These are phyloP conservation scores for Sergeia podlipaevii DNA, from an alignment of 208 protist genomes.

Conservation along the genomic window DNA sequence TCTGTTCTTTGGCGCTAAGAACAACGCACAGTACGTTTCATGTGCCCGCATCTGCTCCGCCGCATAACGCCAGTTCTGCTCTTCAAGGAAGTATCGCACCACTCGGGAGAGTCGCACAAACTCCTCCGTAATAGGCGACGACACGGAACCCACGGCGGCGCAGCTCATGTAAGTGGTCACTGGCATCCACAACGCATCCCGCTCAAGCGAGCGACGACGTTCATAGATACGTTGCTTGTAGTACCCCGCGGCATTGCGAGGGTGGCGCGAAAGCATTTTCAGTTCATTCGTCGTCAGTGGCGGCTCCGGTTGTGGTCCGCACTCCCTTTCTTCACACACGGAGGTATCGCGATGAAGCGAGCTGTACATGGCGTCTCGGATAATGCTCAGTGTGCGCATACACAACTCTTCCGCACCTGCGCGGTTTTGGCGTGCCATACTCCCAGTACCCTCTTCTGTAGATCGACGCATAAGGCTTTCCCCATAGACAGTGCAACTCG, in stretches of 20 bases:
- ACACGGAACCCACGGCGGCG: neutral
- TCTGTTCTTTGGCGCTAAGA: neutral
- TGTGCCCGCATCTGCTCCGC: neutral
- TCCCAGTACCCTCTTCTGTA: no score
- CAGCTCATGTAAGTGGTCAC: conserved; percentile 3
- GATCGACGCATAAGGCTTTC: no score
- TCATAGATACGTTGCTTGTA: conserved; percentile 1
- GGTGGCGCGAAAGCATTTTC: conserved; percentile 1
- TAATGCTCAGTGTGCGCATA: neutral
- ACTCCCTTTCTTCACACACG: conserved; percentile 5
- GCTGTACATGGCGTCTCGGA: neutral
- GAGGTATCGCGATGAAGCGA: neutral
- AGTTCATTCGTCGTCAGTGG: conserved; percentile 7
- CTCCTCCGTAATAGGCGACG: neutral
- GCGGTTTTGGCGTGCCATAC: no score
- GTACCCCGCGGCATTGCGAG: neutral
- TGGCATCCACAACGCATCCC: conserved; percentile 6
- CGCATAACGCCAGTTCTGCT: conserved; percentile 9
- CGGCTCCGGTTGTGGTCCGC: conserved; percentile 3
- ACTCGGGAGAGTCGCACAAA: conserved; percentile 6
- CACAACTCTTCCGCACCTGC: neutral
- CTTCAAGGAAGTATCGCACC: conserved; percentile 12
- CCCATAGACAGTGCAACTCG: no score
- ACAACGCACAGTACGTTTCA: conserved; percentile 1
- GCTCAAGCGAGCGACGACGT: neutral